Percentiles rank a stretch among this genome's conserved stretches.
phyloP scores from a whole-genome alignment of 1,284 basidiomycete species.

The Microbotryum violaceum region DNA sequence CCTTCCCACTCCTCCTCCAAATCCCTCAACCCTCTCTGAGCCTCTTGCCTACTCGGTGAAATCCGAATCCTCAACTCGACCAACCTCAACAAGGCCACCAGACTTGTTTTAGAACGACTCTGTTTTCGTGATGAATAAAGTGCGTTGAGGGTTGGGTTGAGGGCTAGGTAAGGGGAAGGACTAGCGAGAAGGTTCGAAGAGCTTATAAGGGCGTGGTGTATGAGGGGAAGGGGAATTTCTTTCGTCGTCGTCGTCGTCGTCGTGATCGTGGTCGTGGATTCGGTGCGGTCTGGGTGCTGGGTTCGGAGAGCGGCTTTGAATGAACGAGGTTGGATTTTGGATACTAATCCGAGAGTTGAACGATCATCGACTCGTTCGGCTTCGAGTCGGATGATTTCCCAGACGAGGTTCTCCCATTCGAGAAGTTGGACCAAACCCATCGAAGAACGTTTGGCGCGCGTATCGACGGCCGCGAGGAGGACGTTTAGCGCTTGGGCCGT shows the following conservation, averaged over 20 bases:
- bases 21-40: constrained; percentile 10
- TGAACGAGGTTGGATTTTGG: background rate
- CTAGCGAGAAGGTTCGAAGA: too few species aligned
- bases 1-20: constrained; percentile 11
- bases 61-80: background rate
- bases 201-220: background rate
- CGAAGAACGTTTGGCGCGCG: background rate
- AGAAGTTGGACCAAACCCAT: constrained; percentile 3
- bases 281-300: background rate
- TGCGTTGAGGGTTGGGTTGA: too few species aligned
- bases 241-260: background rate
- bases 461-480: constrained; percentile 4
- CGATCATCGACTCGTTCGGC: background rate
- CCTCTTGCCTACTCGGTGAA: constrained; percentile 2
- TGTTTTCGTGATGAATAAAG: too few species aligned
- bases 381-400: background rate
- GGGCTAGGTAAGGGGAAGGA: too few species aligned
- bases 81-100: constrained; percentile 1
- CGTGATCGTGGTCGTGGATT: background rate
- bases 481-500: background rate
- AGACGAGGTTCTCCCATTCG: background rate
- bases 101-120: background rate
- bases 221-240: background rate
- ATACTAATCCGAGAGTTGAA: background rate
- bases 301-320: background rate